Percentiles rank a stretch among this genome's conserved stretches.
Conservation (phyloP, 78 protist species). For the Dictyostelium firmibasis region DNA sequence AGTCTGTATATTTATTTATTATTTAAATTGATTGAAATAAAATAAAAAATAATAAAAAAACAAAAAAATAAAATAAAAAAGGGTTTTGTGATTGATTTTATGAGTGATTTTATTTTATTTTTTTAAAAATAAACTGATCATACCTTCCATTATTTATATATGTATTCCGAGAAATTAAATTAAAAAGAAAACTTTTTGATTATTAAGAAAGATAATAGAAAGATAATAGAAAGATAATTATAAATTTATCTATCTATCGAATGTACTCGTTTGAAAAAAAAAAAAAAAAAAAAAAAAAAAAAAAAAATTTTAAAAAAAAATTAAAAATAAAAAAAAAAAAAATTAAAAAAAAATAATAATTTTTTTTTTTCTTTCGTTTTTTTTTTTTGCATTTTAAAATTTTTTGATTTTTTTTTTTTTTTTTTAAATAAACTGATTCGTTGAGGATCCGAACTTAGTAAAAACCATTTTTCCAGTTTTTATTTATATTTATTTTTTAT, state of each 20-base stretch:
- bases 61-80: background rate
- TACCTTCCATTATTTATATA: conserved; percentile 22
- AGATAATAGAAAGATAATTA: background rate
- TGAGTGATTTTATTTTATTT: background rate
- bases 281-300: background rate
- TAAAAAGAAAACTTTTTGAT: background rate
- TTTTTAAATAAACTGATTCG: background rate
- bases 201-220: background rate
- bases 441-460: background rate
- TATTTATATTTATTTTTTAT: too few species aligned
- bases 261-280: background rate
- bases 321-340: background rate
- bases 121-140: background rate
- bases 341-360: background rate
- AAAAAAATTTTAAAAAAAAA: background rate
- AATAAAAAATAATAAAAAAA: too few species aligned
- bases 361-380: background rate
- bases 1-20: background rate
- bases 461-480: background rate
- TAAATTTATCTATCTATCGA: background rate
- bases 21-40: background rate
- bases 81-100: background rate
- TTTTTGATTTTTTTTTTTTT: too few species aligned
- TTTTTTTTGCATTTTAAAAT: background rate
- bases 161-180: background rate